Evolutionary conservation across 148 eudicot genomes (phyloP).

Genomic region (Rhododendron griersonianum): DNA sequence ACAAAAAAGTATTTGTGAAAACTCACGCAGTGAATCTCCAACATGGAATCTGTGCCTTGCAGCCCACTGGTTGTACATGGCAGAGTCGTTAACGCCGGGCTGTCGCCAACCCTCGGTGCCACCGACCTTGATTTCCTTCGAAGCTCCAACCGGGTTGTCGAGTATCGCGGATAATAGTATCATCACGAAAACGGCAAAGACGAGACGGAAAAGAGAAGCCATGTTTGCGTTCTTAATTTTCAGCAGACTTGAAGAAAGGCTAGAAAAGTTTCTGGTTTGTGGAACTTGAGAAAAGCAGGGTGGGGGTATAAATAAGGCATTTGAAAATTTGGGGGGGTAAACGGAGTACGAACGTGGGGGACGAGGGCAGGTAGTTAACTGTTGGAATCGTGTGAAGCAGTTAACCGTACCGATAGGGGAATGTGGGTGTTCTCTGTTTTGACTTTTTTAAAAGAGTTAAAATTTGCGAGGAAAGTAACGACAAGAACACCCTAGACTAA

Average conservation of each 20-base stretch:
- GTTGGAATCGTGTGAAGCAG: not conserved
- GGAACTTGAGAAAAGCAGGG: not conserved
- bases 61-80: slow-evolving; percentile 53
- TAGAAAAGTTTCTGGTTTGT: not conserved
- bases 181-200: not conserved
- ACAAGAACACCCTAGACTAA: not conserved
- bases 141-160: slow-evolving; percentile 7
- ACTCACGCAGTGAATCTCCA: slow-evolving; percentile 71
- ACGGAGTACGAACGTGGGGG: not conserved
- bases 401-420: not conserved
- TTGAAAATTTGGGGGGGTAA: not conserved
- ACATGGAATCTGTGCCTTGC: slow-evolving; percentile 37
- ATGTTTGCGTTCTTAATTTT: slow-evolving; percentile 8
- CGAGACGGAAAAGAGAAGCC: slow-evolving; percentile 5
- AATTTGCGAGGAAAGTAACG: not conserved
- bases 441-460: not conserved
- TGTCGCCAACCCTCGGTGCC: slow-evolving; percentile 48
- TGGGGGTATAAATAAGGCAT: not conserved
- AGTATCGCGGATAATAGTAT: not conserved
- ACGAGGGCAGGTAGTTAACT: not conserved
- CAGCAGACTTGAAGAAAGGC: not conserved
- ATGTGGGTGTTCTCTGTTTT: not conserved
- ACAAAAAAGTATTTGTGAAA: not conserved
- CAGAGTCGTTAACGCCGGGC: slow-evolving; percentile 38
- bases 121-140: slow-evolving; percentile 50